Conservation (phyloP, 768 basidiomycete species). For the Dioszegia aurantiaca region DNA sequence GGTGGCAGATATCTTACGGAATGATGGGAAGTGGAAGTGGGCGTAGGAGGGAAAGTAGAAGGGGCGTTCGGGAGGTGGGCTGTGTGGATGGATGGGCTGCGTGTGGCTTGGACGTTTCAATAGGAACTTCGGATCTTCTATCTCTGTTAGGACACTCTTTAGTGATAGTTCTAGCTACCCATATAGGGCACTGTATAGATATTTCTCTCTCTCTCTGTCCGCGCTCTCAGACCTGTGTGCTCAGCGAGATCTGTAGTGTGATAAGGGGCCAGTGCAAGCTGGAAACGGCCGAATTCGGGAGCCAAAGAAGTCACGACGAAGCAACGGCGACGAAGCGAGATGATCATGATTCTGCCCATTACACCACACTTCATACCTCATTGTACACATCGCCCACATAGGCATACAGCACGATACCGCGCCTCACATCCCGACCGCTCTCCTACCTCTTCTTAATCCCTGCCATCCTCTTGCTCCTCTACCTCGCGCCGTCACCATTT, state of each 20-base stretch:
- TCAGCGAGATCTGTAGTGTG: no score
- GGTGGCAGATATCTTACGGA: not conserved
- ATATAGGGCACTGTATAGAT: slow-evolving; percentile 4
- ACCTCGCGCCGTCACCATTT: not conserved
- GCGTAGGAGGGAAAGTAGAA: not conserved
- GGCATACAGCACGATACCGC: not conserved
- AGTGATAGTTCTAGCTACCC: not conserved
- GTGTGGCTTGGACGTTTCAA: not conserved
- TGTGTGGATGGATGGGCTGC: not conserved
- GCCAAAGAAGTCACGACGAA: no score
- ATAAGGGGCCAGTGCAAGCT: no score
- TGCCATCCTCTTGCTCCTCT: not conserved
- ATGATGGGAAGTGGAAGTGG: not conserved
- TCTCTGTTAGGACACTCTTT: slow-evolving; percentile 9
- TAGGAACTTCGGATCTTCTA: not conserved
- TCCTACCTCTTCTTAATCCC: not conserved
- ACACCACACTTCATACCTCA: not conserved
- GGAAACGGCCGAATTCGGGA: not conserved
- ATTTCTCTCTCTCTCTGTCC: not conserved
- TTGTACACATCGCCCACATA: no score
- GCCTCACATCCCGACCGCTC: not conserved
- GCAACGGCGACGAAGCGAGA: no score
- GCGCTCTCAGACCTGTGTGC: no score
- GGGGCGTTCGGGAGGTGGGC: not conserved
- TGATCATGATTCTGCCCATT: no score